Evolutionary conservation across 805 yeast genomes (phyloP), one percentile per base, ranked within the genome.

Genomic region (Lachancea lanzarotensis): DNA sequence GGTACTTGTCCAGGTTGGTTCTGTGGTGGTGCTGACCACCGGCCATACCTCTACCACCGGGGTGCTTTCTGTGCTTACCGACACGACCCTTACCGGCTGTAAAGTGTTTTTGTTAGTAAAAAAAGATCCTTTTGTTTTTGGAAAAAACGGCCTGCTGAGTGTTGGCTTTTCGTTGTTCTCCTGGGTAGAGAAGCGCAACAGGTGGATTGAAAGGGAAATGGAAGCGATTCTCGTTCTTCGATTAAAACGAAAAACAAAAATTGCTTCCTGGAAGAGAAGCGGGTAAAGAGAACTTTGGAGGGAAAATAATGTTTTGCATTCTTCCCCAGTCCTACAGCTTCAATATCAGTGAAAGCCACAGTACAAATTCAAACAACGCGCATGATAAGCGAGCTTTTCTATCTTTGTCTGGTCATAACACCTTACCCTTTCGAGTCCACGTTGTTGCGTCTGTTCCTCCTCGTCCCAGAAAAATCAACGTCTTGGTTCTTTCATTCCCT

Each of bases 11-110:
- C 80, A 93, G 76, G 82, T 93, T 93, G 75, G 93, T 90, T 83
- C 99, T 88, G 96, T 93, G 98, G 79, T 93, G 99, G 78, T 91
- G 98, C 79, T 81, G 91, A 88, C 99, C 99, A 91, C 99, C 99
- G 73, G 99, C 99, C 90, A 78, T 91, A 93, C 99, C 99, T 79
- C 98, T 90, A 80, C 98, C 98, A 93, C 98, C 98, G 62, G 98
- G 97, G 69, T 86, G 93, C 95, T 93, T 93, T 89, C 98, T 90
- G 95, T 93, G 98, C 85, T 93, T 93, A 78, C 99, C 99, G 76
- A 93, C 78, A 83, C 99, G 95, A 86, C 98, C 98, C 76, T 91
- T 83, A 87, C 98, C 98, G 95, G 98, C 98, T 85, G 67, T 63
- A 22, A 22, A 42, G 31, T 60, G 61, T 59, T 63, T 60, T 59